Evolutionary conservation across 1,284 basidiomycete genomes (phyloP).

Genomic region (Erythrobasidium hasegawianum): DNA sequence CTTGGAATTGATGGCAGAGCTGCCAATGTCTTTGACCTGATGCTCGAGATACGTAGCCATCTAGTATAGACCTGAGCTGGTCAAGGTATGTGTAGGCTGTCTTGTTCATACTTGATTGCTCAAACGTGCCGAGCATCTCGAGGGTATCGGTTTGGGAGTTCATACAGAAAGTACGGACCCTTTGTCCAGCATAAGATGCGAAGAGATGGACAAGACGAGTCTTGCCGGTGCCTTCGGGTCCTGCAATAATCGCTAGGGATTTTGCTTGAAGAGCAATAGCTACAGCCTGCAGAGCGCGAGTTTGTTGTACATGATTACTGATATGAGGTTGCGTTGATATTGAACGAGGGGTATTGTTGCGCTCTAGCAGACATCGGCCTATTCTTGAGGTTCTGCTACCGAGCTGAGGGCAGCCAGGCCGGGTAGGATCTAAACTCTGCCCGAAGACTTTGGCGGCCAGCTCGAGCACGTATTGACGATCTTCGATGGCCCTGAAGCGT

Average conservation of each 20-base stretch:
- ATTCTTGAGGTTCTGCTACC: constrained; percentile 61
- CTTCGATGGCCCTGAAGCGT: constrained; percentile 72
- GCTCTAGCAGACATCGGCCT: constrained; percentile 61
- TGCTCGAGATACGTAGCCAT: no score
- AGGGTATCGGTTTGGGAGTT: constrained; percentile 87
- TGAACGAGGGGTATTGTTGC: constrained; percentile 48
- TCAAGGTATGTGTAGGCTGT: background rate
- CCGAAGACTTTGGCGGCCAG: constrained; percentile 66
- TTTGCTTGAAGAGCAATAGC: constrained; percentile 63
- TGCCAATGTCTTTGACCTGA: no score
- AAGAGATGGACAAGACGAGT: constrained; percentile 68
- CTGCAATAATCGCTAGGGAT: constrained; percentile 81
- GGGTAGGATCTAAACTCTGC: constrained; percentile 45
- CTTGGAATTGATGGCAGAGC: background rate
- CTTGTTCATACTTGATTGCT: constrained; percentile 59
- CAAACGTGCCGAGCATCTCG: constrained; percentile 93
- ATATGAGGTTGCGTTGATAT: constrained; percentile 42
- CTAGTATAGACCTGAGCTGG: background rate
- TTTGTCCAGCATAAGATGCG: constrained; percentile 66
- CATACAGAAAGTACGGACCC: constrained; percentile 70
- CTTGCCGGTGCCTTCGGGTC: constrained; percentile 73
- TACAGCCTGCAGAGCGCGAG: constrained; percentile 69
- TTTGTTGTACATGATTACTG: constrained; percentile 63
- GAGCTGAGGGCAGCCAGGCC: constrained; percentile 57
- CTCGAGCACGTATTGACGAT: constrained; percentile 60